Evolutionary conservation across 805 yeast genomes (phyloP).

Genomic region (Candida maltosa): DNA sequence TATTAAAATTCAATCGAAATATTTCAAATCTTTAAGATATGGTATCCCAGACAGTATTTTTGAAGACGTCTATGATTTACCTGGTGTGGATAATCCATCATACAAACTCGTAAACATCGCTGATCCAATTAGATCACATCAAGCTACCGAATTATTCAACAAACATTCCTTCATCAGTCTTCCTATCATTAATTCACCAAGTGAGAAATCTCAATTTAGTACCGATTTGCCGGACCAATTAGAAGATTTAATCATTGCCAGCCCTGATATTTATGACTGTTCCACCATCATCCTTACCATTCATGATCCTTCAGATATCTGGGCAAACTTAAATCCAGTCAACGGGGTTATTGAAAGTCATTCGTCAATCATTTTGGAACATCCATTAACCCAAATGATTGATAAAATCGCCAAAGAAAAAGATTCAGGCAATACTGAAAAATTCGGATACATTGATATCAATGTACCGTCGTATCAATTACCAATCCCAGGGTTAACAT

Average conservation of each 20-base stretch:
- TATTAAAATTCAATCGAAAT: conserved; percentile 71
- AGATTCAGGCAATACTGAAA: conserved; percentile 14
- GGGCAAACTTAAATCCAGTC: conserved; percentile 81
- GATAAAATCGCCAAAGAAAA: conserved; percentile 42
- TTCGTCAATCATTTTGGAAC: conserved; percentile 72
- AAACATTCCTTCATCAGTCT: conserved; percentile 60
- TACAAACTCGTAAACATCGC: conserved; percentile 51
- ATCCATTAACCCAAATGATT: conserved; percentile 59
- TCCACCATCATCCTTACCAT: conserved; percentile 67
- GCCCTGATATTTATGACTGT: conserved; percentile 62
- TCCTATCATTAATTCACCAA: conserved; percentile 48
- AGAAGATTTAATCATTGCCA: conserved; percentile 67
- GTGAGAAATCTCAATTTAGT: conserved; percentile 25
- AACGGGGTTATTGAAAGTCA: conserved; percentile 75
- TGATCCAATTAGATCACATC: conserved; percentile 74
- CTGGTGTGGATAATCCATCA: conserved; percentile 12
- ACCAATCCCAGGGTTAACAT: conserved; percentile 17
- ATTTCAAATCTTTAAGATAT: conserved; percentile 82
- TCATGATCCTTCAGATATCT: conserved; percentile 89
- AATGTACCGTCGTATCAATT: conserved; percentile 63
- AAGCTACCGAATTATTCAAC: conserved; percentile 53
- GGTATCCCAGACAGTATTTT: conserved; percentile 46
- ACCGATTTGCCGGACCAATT: conserved; percentile 46
- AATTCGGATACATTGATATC: conserved; percentile 78
- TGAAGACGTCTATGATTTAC: conserved; percentile 38